Conservation (phyloP, 176 grass and related monocot genomes). For the bread wheat (Triticum aestivum) region DNA sequence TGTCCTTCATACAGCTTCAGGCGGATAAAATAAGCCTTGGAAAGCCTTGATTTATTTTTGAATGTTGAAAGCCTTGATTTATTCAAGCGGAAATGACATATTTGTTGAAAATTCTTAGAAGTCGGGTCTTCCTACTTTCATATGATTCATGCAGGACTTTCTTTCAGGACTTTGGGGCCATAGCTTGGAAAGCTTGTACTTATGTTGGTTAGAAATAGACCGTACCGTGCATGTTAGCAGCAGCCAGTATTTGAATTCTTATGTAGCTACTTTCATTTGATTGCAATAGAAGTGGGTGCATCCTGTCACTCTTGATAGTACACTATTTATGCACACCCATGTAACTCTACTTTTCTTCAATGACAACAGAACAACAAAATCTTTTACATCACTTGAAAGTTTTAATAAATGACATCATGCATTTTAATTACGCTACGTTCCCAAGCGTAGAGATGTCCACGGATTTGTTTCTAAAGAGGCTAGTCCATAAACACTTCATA, state of each 20-base stretch:
- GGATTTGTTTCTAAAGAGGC: not conserved
- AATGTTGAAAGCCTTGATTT: not conserved
- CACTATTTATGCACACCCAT: not conserved
- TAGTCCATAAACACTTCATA: not conserved
- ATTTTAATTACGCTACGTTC: not conserved
- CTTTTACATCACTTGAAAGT: not conserved
- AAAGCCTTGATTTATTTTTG: not conserved
- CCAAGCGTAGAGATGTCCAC: not conserved
- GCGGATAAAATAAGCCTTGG: slow-evolving; percentile 2
- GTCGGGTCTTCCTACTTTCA: not conserved
- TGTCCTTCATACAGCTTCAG: not conserved
- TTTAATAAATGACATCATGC: not conserved
- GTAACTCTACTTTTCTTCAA: not conserved
- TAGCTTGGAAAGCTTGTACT: not conserved
- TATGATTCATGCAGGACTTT: not conserved
- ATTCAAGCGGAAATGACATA: not conserved
- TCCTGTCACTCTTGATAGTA: not conserved
- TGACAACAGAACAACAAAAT: not conserved
- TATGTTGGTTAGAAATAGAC: not conserved
- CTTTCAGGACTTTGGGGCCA: not conserved
- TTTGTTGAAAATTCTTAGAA: not conserved
- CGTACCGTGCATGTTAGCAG: not conserved
- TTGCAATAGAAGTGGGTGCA: not conserved
- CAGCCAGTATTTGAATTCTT: not conserved
- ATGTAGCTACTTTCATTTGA: not conserved